A percentile compares a stretch with the other conserved stretches of the same genome.
Evolutionary conservation across 2,329 filamentous ascomycete genomes (phyloP).

Genomic region (Phaeophleospora eucalypticola): DNA sequence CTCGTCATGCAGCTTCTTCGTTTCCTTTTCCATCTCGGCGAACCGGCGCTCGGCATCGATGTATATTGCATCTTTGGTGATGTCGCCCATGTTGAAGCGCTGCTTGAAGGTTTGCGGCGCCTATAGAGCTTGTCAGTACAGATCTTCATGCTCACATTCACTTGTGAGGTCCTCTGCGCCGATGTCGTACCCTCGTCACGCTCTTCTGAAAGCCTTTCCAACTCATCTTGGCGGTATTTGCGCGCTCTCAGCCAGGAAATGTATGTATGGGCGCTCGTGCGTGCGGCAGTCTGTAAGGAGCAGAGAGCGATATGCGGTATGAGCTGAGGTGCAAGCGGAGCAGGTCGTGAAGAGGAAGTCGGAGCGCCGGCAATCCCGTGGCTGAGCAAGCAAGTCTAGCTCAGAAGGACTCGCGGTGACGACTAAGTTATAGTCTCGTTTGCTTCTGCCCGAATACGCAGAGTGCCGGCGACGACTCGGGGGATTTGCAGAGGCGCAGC

Average conservation of each 20-base stretch:
- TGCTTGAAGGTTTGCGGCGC: slow-evolving; percentile 88
- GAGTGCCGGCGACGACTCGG: no score
- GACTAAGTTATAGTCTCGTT: no score
- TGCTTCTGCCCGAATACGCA: no score
- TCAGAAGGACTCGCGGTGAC: not conserved
- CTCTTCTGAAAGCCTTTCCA: slow-evolving; percentile 95
- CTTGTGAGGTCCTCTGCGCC: slow-evolving; percentile 4
- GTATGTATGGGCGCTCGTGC: not conserved
- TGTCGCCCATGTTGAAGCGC: slow-evolving; percentile 91
- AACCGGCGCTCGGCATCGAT: slow-evolving; percentile 87
- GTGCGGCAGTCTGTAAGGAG: not conserved
- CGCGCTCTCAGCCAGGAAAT: not conserved
- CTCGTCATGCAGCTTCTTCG: slow-evolving; percentile 94
- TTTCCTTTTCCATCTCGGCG: slow-evolving; percentile 88
- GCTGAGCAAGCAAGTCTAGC: not conserved
- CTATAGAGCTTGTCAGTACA: slow-evolving; percentile 38
- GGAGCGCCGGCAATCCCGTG: not conserved
- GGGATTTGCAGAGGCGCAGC: no score
- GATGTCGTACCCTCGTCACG: slow-evolving; percentile 66
- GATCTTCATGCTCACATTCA: not conserved
- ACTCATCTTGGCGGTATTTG: slow-evolving; percentile 63
- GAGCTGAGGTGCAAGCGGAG: not conserved
- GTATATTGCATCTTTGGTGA: slow-evolving; percentile 93
- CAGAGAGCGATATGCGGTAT: not conserved
- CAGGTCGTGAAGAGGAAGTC: not conserved